phyloP scores from a whole-genome alignment of 495 filamentous ascomycete species.

The Glutinoglossum americanum region DNA sequence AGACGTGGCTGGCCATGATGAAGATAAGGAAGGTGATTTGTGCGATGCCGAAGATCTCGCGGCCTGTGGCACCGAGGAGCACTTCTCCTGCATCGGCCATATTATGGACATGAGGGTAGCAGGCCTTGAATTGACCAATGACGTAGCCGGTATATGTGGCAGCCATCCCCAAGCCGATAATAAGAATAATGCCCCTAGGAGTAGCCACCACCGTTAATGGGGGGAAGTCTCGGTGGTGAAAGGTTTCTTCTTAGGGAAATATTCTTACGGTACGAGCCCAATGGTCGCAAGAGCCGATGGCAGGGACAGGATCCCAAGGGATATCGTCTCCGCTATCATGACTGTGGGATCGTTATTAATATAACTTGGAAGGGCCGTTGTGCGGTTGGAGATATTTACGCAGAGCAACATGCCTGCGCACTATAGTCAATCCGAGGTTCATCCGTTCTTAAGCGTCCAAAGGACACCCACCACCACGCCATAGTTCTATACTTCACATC shows the following conservation, averaged over 20 bases:
- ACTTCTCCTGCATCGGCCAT: constrained; percentile 52
- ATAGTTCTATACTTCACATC: not conserved
- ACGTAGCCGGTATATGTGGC: constrained; percentile 61
- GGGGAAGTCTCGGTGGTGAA: constrained; percentile 3
- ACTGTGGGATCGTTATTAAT: constrained; percentile 13
- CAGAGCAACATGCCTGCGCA: not conserved
- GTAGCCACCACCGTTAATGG: not conserved
- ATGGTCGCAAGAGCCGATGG: constrained; percentile 41
- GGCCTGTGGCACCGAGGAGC: constrained; percentile 38
- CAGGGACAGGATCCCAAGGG: constrained; percentile 44
- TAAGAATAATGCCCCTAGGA: constrained; percentile 26
- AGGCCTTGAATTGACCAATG: constrained; percentile 55
- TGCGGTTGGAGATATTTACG: not conserved
- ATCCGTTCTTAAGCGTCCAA: not conserved
- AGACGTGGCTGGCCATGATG: constrained; percentile 53
- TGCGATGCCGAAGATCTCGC: constrained; percentile 25
- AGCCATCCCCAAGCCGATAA: constrained; percentile 37
- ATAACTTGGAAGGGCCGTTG: not conserved
- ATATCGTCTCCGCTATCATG: constrained; percentile 55
- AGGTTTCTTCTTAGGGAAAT: not conserved
- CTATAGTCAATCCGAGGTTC: not conserved
- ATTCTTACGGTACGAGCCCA: constrained; percentile 29
- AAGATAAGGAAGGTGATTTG: constrained; percentile 51
- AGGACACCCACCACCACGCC: not conserved
- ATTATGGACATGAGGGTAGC: constrained; percentile 46